Evolutionary conservation across 768 basidiomycete species (phyloP), one percentile per base, ranked within the genome.

Genomic region (Boletus rubropictus): DNA sequence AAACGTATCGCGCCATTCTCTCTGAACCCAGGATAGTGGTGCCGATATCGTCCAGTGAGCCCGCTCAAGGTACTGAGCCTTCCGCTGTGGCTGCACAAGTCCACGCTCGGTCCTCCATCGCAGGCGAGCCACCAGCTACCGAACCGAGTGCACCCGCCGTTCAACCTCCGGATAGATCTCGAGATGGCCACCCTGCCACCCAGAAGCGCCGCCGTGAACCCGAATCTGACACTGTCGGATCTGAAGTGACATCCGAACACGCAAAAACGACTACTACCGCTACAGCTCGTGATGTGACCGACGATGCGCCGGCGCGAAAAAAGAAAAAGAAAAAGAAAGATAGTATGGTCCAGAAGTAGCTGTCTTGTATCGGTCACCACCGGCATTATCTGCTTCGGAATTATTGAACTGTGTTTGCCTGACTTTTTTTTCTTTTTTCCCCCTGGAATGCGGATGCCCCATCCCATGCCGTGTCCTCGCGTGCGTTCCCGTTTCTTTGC

Each of bases 1-100:
- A 78, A 59, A 89, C 87, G 5, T 89, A 86, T 56, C 79, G 88
- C 5, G 84, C 89, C 0, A 76, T 90, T 1, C 68, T 91, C 18
- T 89, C 88, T 3, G 85, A 87, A 58, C 86, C 89, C 0, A 77
- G 62, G 39, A 61, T 89, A 9, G 73, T 90, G 10, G 62, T 88
- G 2, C 82, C 83, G 3, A 34, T 43, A 33, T 22, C 46, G 7
- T 27, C 40, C 14, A 27, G 5, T 17, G 45, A 52, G 33, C 35
- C 34, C 1, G 9, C 20, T 31, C 46, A 40, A 25, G 8, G 20
- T 6, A 31, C 37, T 9, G 46, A 22, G 7, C 8, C 39, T 15
- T 22, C 32, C n/a, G 21, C 18, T 5, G 27, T 3, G 12, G 31
- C n/a, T 7, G 14, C 22, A 29, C 29, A 35, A 9, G 7, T 28